phyloP scores from a whole-genome alignment of 192 early-diverging fungal genomes.

The Chytriomyces sp. region DNA sequence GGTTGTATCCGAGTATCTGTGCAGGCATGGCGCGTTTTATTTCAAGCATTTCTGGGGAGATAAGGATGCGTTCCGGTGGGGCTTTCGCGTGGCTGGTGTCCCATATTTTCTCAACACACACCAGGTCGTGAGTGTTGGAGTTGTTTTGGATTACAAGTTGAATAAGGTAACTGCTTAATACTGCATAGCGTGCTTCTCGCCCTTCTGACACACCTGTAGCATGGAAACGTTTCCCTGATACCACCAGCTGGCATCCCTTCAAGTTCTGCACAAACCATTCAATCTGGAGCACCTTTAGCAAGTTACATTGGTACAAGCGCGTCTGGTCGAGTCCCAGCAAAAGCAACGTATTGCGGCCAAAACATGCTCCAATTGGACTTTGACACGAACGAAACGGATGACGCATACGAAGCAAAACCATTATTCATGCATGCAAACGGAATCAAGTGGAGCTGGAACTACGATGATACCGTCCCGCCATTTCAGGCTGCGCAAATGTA shows the following conservation, averaged over 20 bases:
- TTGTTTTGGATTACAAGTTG: background rate
- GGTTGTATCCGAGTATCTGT: conserved; percentile 9
- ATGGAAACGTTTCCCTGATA: conserved; percentile 17
- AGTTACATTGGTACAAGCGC: no score
- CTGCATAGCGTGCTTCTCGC: no score
- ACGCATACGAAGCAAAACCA: background rate
- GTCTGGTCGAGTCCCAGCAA: no score
- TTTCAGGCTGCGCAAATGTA: conserved; percentile 22
- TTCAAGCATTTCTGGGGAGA: conserved; percentile 35
- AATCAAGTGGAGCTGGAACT: conserved; percentile 11
- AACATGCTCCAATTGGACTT: conserved; percentile 23
- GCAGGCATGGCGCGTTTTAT: conserved; percentile 17
- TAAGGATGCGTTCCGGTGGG: conserved; percentile 48
- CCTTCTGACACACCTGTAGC: background rate
- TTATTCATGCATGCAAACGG: conserved; percentile 31
- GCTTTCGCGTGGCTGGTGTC: conserved; percentile 17
- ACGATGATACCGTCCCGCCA: conserved; percentile 3
- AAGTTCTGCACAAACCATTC: no score
- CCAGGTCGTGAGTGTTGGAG: conserved; percentile 17
- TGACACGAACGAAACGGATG: background rate
- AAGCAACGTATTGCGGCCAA: conserved; percentile 7
- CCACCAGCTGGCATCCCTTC: no score
- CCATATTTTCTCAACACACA: conserved; percentile 22
- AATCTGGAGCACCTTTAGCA: no score
- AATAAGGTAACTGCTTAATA: no score